phyloP scores from a whole-genome alignment of 345 rosid species.

The Rhizophora apiculata region DNA sequence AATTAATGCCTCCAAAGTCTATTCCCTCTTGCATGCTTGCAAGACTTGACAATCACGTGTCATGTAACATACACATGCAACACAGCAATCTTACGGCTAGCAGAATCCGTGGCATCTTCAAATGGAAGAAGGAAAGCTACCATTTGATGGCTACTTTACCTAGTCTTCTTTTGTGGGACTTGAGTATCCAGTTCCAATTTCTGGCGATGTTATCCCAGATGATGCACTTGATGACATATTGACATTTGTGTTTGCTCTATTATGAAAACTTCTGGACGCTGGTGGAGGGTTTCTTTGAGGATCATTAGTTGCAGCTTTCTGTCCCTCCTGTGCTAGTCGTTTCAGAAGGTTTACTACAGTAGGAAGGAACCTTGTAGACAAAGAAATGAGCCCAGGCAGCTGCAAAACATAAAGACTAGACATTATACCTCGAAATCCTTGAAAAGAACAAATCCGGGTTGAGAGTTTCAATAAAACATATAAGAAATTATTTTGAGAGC shows the following conservation, averaged over 20 bases:
- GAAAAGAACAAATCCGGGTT: neutral
- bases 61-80: slow-evolving; percentile 10
- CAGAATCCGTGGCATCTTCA: slow-evolving; percentile 20
- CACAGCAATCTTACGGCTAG: slow-evolving; percentile 6
- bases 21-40: slow-evolving; percentile 17
- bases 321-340: slow-evolving; percentile 75
- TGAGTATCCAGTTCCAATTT: slow-evolving; percentile 34
- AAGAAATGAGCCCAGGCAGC: slow-evolving; percentile 85
- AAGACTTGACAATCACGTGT: slow-evolving; percentile 13
- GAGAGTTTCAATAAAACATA: neutral
- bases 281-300: slow-evolving; percentile 36
- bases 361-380: slow-evolving; percentile 78
- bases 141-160: slow-evolving; percentile 9
- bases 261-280: slow-evolving; percentile 34
- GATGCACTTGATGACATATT: slow-evolving; percentile 46
- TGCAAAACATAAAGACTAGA: slow-evolving; percentile 22
- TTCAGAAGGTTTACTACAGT: slow-evolving; percentile 86
- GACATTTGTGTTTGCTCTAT: slow-evolving; percentile 39
- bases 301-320: slow-evolving; percentile 43
- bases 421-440: neutral
- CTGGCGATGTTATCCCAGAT: slow-evolving; percentile 41
- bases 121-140: neutral
- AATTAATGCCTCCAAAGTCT: slow-evolving; percentile 46
- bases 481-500: neutral
- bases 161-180: slow-evolving; percentile 56